phyloP scores from a whole-genome alignment of 345 rosid species.

The Cardamine resedifolia region DNA sequence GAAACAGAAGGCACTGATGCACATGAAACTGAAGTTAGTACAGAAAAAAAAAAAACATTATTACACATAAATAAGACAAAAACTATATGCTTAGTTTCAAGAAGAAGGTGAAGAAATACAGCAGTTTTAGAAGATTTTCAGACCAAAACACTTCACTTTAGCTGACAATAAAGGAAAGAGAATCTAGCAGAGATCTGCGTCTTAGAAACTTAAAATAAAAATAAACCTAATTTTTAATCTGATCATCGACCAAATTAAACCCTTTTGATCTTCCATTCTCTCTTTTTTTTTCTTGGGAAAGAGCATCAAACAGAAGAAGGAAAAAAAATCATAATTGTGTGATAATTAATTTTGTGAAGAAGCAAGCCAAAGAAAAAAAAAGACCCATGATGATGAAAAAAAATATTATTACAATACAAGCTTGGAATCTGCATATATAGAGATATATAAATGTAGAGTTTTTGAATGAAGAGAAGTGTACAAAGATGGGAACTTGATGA shows the following conservation, averaged over 20 bases:
- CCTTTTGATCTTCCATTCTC: constrained; percentile 9
- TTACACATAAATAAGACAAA: constrained; percentile 29
- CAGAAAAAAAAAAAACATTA: constrained; percentile 17
- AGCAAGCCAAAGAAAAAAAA: constrained; percentile 2
- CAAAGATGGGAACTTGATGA: constrained; percentile 41
- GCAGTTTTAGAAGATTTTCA: constrained; percentile 29
- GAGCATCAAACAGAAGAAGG: constrained; percentile 17
- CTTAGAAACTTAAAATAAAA: constrained; percentile 17
- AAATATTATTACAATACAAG: constrained; percentile 2
- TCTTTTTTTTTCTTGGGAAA: constrained; percentile 23
- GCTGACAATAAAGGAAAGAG: constrained; percentile 37
- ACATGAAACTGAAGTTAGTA: constrained; percentile 41
- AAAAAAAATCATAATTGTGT: background rate
- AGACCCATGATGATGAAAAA: constrained; percentile 18
- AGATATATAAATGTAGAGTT: constrained; percentile 36
- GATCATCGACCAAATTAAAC: background rate
- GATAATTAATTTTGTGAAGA: constrained; percentile 17
- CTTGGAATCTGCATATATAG: constrained; percentile 24
- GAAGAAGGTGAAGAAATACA: constrained; percentile 24
- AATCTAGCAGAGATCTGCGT: constrained; percentile 37
- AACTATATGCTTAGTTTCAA: constrained; percentile 38
- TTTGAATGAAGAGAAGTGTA: constrained; percentile 38
- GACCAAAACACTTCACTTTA: constrained; percentile 26
- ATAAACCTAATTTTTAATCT: constrained; percentile 18
- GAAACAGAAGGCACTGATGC: constrained; percentile 43